Evolutionary conservation across 768 basidiomycete species (phyloP).

Genomic region (Solioccasus polychromus): DNA sequence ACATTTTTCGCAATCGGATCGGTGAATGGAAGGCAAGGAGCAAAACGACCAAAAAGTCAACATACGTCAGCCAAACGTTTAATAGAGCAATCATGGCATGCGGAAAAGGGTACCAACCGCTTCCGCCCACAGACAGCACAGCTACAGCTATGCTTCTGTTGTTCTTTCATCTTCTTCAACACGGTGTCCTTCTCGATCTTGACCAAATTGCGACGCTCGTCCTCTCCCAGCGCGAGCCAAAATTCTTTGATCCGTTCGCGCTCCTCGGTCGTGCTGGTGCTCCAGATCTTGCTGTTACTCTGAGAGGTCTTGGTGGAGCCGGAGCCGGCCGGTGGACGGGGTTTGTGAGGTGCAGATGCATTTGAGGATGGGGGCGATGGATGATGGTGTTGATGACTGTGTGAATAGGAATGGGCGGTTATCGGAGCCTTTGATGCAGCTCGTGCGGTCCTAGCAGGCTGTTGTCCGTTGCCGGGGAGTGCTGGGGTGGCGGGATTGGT

Average conservation of each 20-base stretch:
- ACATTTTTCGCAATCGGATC: conserved; percentile 21
- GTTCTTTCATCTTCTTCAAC: conserved; percentile 98
- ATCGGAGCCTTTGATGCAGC: conserved; percentile 60
- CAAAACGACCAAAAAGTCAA: conserved; percentile 25
- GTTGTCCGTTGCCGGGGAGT: conserved; percentile 30
- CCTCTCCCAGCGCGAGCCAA: conserved; percentile 91
- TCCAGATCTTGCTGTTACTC: conserved; percentile 87
- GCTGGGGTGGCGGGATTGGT: conserved; percentile 35
- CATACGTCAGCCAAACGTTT: conserved; percentile 20
- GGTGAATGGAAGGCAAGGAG: conserved; percentile 12
- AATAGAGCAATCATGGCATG: conserved; percentile 16
- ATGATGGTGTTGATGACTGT: conserved; percentile 52
- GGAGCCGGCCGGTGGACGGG: conserved; percentile 28
- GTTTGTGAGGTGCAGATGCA: conserved; percentile 32
- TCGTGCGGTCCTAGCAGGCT: conserved; percentile 39
- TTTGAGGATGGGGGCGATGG: conserved; percentile 43
- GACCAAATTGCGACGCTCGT: conserved; percentile 88
- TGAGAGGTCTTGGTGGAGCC: conserved; percentile 25
- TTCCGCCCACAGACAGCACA: conserved; percentile 97
- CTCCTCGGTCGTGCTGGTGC: conserved; percentile 87
- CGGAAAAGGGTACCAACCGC: conserved; percentile 60
- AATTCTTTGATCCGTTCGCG: conserved; percentile 97
- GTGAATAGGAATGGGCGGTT: conserved; percentile 46
- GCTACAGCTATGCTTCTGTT: conserved; percentile 93
- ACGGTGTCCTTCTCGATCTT: conserved; percentile 99